These are phyloP conservation scores for Cinnamomum chago DNA, from an alignment of 164 flowering plant species.

Conservation along the genomic window DNA sequence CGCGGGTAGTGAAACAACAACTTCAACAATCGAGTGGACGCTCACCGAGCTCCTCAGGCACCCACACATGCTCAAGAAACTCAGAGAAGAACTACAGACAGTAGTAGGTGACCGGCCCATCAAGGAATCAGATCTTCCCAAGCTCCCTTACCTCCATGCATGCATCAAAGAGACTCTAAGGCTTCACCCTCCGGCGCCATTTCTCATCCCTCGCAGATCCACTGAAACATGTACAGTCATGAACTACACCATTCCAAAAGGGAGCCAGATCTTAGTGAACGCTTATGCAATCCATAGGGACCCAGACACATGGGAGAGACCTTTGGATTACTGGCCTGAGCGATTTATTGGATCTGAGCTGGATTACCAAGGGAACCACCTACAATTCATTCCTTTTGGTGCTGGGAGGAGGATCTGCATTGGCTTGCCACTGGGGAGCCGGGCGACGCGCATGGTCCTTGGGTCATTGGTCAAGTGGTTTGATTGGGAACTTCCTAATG, in stretches of 20 bases:
- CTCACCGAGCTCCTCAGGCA: slow-evolving; percentile 21
- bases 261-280: slow-evolving; percentile 23
- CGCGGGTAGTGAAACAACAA: slow-evolving; percentile 24
- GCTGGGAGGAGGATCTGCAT: slow-evolving; percentile 28
- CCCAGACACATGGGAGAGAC: slow-evolving; percentile 22
- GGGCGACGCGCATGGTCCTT: slow-evolving; percentile 13
- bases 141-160: slow-evolving; percentile 27
- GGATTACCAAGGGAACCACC: slow-evolving; percentile 30
- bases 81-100: slow-evolving; percentile 4
- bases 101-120: slow-evolving; percentile 3
- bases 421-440: slow-evolving; percentile 21
- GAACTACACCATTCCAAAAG: slow-evolving; percentile 25
- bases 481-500: slow-evolving; percentile 21
- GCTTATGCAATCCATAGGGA: slow-evolving; percentile 27
- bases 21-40: slow-evolving; percentile 29
- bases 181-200: slow-evolving; percentile 27
- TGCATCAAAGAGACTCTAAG: slow-evolving; percentile 23
- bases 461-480: slow-evolving; percentile 19
- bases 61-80: slow-evolving; percentile 8
- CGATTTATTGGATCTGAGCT: slow-evolving; percentile 19
- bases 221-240: slow-evolving; percentile 18
- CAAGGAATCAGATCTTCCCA: slow-evolving; percentile 15
- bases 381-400: slow-evolving; percentile 28
- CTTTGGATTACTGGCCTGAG: slow-evolving; percentile 23
- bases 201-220: slow-evolving; percentile 29